These are phyloP conservation scores for Sclerospora graminicola DNA, from an alignment of 352 stramenopile species.

Conservation along the genomic window DNA sequence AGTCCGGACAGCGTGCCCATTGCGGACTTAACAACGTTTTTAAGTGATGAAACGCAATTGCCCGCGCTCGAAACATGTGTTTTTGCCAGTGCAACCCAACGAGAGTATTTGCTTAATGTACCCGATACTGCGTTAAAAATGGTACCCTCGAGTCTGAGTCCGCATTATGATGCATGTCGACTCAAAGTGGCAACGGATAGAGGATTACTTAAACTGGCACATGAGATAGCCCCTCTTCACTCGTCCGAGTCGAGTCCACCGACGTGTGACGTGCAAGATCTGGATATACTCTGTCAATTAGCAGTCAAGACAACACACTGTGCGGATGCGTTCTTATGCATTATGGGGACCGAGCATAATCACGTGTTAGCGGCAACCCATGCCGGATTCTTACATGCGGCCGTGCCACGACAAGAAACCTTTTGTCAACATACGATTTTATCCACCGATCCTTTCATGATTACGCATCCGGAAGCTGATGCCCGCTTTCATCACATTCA, in stretches of 20 bases:
- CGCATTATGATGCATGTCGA: conserved; percentile 17
- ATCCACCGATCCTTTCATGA: conserved; percentile 17
- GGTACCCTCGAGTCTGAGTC: conserved; percentile 19
- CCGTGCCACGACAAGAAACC: conserved; percentile 19
- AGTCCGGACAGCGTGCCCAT: conserved; percentile 1
- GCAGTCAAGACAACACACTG: conserved; percentile 17
- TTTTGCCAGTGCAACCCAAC: conserved; percentile 23
- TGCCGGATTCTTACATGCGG: conserved; percentile 10
- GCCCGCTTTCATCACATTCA: conserved; percentile 25
- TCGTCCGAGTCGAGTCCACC: conserved; percentile 5
- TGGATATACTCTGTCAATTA: conserved; percentile 24
- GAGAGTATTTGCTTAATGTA: conserved; percentile 26
- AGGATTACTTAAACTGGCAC: conserved; percentile 24
- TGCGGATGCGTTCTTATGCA: conserved; percentile 16
- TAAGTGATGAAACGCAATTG: conserved; percentile 9
- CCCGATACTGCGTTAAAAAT: conserved; percentile 10
- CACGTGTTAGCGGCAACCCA: conserved; percentile 21
- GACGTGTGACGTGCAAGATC: conserved; percentile 12
- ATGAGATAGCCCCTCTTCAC: conserved; percentile 13
- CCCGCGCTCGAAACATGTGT: conserved; percentile 15
- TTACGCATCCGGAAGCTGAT: conserved; percentile 22
- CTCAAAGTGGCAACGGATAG: conserved; percentile 11
- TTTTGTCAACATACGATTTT: conserved; percentile 33
- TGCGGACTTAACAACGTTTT: conserved; percentile 4
- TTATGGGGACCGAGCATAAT: conserved; percentile 25